These are phyloP conservation scores for Byssoonygena ceratinophila DNA, from an alignment of 2,329 filamentous ascomycete genomes.

Conservation along the genomic window DNA sequence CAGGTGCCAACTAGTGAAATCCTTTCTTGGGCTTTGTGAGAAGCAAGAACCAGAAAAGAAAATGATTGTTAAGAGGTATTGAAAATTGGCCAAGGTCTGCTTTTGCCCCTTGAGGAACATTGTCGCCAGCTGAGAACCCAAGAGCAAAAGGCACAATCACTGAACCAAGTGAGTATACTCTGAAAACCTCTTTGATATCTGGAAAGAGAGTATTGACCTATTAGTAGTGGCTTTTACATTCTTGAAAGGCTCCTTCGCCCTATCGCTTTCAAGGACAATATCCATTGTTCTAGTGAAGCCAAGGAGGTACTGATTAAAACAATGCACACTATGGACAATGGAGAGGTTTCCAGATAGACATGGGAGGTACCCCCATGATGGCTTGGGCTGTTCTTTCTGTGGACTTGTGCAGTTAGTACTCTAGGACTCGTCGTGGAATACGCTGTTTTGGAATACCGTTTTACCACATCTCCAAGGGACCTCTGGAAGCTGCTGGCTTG, in stretches of 20 bases:
- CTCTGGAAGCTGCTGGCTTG: too few species aligned
- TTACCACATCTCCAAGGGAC: too few species aligned
- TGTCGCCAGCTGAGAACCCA: not conserved
- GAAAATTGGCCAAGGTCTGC: not conserved
- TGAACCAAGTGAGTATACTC: not conserved
- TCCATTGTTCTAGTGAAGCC: not conserved
- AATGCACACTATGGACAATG: not conserved
- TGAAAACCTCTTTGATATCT: not conserved
- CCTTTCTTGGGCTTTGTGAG: constrained; percentile 8
- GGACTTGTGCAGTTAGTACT: too few species aligned
- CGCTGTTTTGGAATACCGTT: too few species aligned
- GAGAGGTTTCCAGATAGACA: not conserved
- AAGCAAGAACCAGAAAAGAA: not conserved
- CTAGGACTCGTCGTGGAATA: too few species aligned
- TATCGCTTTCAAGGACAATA: not conserved
- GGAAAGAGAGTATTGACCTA: not conserved
- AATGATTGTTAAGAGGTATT: not conserved
- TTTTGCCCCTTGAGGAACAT: not conserved
- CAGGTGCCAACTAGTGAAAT: not conserved
- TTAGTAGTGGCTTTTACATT: not conserved
- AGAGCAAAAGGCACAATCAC: not conserved
- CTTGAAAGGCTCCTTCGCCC: not conserved
- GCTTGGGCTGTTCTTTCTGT: too few species aligned
- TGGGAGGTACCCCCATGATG: too few species aligned
- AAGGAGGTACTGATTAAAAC: not conserved